Base-by-base conservation (phyloP, 495 filamentous ascomycete species). In the Staphylotrichum tortipilum region DNA sequence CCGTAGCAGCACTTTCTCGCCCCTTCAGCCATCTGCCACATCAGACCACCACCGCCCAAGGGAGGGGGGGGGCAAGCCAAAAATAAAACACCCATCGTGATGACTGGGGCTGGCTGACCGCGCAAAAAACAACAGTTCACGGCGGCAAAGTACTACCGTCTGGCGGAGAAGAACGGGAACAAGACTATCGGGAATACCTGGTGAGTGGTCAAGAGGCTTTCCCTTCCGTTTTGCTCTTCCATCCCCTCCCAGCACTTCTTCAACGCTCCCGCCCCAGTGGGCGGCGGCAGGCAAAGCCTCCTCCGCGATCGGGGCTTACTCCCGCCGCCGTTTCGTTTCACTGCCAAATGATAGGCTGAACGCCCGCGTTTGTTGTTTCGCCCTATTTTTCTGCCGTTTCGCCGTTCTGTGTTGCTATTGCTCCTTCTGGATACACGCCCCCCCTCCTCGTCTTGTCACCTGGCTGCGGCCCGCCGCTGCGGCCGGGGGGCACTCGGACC, bases 151-250 rank as follows among this genome's bases (percentile, higher is more conserved):
- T 97, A 95, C 71, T 89, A 95, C 66, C 88, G 91, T 56, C 77
- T 89, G 56, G 92, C 92, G 31, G 92, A 98, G 71, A 68, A 86
- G 60, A 85, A 82, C 57, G 92, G 92, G 33, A 84, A 79, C 64
- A 95, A 94, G 72, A 88, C 80, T 36, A 72, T 97, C 50, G 92
- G 92, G 28, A 98, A 96, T 70, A 87, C 87, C 44, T 98, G 92
- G 92, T 96, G 83, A 71, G 87, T 21, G n/a, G 23, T n/a, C n/a
- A n/a, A n/a, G n/a, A n/a, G 22, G 43, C 53, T 23, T 50, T 46
- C 55, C 53, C 29, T 41, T 47, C 44, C 24, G 30, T 46, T 29
- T 54, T 28, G 50, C 34, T 47, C 54, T 55, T 53, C 50, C 47
- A 58, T 47, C 47, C 47, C 26, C 26, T 12, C 10, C 4, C n/a